These are phyloP conservation scores for Apiotrichum veenhuisii DNA, from an alignment of 1,284 basidiomycete genomes.

Conservation along the genomic window DNA sequence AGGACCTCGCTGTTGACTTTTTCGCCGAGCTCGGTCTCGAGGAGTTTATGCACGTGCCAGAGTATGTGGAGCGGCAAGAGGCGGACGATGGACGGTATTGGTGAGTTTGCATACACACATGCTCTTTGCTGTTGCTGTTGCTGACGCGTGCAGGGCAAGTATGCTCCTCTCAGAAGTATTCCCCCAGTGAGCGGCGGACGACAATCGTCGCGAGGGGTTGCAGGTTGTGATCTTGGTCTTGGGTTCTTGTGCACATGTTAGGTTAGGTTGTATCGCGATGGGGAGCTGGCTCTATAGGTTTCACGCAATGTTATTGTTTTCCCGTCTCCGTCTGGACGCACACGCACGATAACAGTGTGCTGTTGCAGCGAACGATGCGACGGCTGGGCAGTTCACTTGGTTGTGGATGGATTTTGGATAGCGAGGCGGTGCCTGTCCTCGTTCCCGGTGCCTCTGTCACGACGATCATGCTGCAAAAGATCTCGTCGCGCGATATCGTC, in stretches of 20 bases:
- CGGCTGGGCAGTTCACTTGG: too few species aligned
- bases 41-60: slow-evolving; percentile 30
- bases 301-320: too few species aligned
- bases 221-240: not conserved
- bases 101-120: slow-evolving; percentile 15
- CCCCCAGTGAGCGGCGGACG: not conserved
- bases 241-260: not conserved
- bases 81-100: slow-evolving; percentile 31
- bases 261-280: too few species aligned
- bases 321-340: too few species aligned
- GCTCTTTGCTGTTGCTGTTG: not conserved
- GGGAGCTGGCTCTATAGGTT: too few species aligned
- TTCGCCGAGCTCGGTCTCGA: slow-evolving; percentile 22
- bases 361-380: too few species aligned
- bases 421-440: too few species aligned
- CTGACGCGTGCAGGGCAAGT: slow-evolving; percentile 4
- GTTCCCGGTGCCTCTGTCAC: too few species aligned
- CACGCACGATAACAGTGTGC: too few species aligned
- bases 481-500: too few species aligned
- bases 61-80: slow-evolving; percentile 23
- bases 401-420: too few species aligned
- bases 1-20: slow-evolving; percentile 9
- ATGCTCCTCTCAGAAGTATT: slow-evolving; percentile 6
- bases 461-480: too few species aligned
- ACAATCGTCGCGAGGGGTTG: not conserved